Evolutionary conservation across 1,284 basidiomycete genomes (phyloP).

Genomic region (Golubevia sp.): DNA sequence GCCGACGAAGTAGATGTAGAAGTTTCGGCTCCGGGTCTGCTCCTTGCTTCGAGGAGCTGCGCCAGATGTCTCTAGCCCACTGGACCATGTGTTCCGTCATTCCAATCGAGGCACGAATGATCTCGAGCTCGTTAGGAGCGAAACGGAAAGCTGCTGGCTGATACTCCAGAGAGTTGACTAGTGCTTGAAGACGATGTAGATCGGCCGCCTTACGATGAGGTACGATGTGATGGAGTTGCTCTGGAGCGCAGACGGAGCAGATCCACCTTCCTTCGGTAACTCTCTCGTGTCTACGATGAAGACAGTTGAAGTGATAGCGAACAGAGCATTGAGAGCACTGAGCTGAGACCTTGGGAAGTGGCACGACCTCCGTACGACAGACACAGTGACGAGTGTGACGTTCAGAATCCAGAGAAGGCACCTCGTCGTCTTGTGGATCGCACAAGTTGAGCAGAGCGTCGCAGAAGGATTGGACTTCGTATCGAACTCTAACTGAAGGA

Average conservation of each 20-base stretch:
- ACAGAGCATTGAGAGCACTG: constrained; percentile 32
- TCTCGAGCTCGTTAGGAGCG: constrained; percentile 2
- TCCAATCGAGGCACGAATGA: neutral
- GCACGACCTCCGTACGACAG: constrained; percentile 25
- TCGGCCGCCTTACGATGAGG: constrained; percentile 14
- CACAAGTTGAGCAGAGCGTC: constrained; percentile 23
- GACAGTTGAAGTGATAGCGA: constrained; percentile 38
- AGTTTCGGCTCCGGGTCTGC: neutral
- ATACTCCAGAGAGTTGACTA: constrained; percentile 26
- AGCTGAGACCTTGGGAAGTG: constrained; percentile 3
- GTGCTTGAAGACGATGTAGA: constrained; percentile 36
- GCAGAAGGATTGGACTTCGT: constrained; percentile 23
- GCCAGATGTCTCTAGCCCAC: neutral
- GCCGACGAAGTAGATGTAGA: neutral
- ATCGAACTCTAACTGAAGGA: neutral
- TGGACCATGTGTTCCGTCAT: neutral
- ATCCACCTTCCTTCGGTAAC: constrained; percentile 15
- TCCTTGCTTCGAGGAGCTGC: neutral
- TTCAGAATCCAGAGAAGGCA: constrained; percentile 1
- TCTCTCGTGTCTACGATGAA: constrained; percentile 16
- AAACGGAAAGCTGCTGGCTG: constrained; percentile 21
- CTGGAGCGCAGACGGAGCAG: constrained; percentile 41
- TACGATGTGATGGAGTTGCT: constrained; percentile 11
- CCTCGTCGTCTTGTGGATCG: constrained; percentile 24
- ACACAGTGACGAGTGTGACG: constrained; percentile 25